Conservation (phyloP, 2,329 filamentous ascomycete genomes). For the Colletotrichum sp. region DNA sequence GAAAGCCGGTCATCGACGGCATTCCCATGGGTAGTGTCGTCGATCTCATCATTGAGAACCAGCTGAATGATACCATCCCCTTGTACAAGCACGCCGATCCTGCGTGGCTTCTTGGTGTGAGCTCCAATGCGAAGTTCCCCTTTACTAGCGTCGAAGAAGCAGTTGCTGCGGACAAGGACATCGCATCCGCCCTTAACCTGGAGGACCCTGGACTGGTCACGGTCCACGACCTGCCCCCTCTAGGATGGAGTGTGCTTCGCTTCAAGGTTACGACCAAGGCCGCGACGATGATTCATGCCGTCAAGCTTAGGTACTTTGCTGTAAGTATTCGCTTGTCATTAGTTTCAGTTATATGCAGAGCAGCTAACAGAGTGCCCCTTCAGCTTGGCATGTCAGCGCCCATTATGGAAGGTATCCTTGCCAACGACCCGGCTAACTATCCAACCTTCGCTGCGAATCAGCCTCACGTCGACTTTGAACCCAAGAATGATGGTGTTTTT, state of each 20-base stretch:
- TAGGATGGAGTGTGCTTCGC: conserved; percentile 10
- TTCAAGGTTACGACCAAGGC: conserved; percentile 4
- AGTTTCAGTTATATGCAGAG: neutral
- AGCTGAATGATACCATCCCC: conserved; percentile 9
- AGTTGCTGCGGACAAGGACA: neutral
- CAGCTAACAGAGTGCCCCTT: neutral
- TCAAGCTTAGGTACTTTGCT: conserved; percentile 15
- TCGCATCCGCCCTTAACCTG: neutral
- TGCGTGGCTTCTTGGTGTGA: conserved; percentile 22
- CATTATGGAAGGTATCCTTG: conserved; percentile 9
- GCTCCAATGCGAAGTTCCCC: neutral
- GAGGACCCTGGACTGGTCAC: neutral
- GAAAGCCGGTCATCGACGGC: conserved; percentile 1
- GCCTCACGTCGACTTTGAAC: conserved; percentile 1
- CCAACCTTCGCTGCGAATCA: neutral
- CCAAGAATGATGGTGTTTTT: conserved; percentile 10
- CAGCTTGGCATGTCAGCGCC: conserved; percentile 15
- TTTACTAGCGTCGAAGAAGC: conserved; percentile 7
- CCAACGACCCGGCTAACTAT: neutral
- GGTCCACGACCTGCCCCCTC: conserved; percentile 6
- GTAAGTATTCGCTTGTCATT: neutral
- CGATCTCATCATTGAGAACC: conserved; percentile 13
- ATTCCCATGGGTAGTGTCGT: conserved; percentile 19
- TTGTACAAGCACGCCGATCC: conserved; percentile 26
- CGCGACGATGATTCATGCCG: conserved; percentile 16